These are phyloP conservation scores for Choiromyces venosus DNA, from an alignment of 495 filamentous ascomycete genomes.

Conservation along the genomic window DNA sequence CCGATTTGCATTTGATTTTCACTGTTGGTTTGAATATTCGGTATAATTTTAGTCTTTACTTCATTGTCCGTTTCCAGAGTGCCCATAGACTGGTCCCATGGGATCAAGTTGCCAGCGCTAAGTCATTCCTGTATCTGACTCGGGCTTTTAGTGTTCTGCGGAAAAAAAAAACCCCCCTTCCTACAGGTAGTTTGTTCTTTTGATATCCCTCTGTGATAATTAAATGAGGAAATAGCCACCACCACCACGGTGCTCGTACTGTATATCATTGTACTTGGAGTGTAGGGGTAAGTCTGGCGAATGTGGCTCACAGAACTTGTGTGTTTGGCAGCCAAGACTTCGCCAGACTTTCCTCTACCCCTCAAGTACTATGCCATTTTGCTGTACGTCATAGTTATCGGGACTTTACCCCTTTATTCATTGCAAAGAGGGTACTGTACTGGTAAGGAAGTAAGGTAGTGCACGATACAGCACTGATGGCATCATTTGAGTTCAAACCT, in stretches of 20 bases:
- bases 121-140: background rate
- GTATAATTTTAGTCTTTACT: background rate
- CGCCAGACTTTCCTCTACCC: too few species aligned
- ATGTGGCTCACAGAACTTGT: too few species aligned
- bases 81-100: background rate
- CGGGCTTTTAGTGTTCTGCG: background rate
- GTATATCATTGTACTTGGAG: too few species aligned
- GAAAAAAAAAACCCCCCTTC: background rate
- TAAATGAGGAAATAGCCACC: background rate
- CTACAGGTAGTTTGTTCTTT: too few species aligned
- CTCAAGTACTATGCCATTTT: background rate
- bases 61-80: background rate
- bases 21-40: background rate
- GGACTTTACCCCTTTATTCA: background rate
- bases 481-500: background rate
- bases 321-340: too few species aligned
- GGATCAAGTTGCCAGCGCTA: background rate
- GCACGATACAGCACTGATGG: background rate
- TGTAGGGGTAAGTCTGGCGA: too few species aligned
- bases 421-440: background rate
- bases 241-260: too few species aligned
- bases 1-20: background rate
- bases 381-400: background rate
- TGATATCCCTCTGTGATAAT: background rate
- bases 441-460: background rate